Base-by-base conservation (phyloP, 345 rosid genomes). In the Sisymbrium altissimum region DNA sequence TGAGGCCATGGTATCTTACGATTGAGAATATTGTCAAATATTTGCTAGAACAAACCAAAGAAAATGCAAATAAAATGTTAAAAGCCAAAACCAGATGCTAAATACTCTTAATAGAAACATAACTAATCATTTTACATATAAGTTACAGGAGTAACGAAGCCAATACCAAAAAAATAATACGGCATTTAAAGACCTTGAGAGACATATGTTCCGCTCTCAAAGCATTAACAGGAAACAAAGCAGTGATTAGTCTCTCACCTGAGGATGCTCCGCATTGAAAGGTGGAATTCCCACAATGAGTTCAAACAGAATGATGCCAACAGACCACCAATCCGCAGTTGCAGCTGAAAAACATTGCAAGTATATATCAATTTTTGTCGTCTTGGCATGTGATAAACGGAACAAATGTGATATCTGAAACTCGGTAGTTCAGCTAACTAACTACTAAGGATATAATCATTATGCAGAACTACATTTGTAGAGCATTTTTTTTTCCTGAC, bases 291-390 rank as follows among this genome's bases (percentile, higher is more conserved):
- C 99, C 64, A 96, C 96, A 71, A 96, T 86, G 80, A 92, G 68
- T 68, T 96, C 99, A 80, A 90, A 96, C 58, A 92, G 81, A 83
- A 96, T 84, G 82, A 96, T 82, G 41, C 98, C 99, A 67, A 96
- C 98, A 56, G 99, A 96, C 99, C 99, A 96, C 99, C 99, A 96
- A 88, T 96, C 99, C 5, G 99, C 99, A 66, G 95, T 88, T 80
- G 90, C 86, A 76, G 92, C 99, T 96, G 93, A 76, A 38, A 33
- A 78, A 74, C 46, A 33, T 36, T 64, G 76, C 69, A 63, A 30
- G 32, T 65, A 14, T 67, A 60, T 33, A 39, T 6, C 41, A 44
- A 6, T 4, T 17, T 17, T 33, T 23, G 62, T 49, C 4, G 33
- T 29, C 40, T 15, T 67, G 6, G 60, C 36, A 78, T 39, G 64